phyloP scores from a whole-genome alignment of 1,139 yeast species.

The Groenewaldozyma auringiensis region DNA sequence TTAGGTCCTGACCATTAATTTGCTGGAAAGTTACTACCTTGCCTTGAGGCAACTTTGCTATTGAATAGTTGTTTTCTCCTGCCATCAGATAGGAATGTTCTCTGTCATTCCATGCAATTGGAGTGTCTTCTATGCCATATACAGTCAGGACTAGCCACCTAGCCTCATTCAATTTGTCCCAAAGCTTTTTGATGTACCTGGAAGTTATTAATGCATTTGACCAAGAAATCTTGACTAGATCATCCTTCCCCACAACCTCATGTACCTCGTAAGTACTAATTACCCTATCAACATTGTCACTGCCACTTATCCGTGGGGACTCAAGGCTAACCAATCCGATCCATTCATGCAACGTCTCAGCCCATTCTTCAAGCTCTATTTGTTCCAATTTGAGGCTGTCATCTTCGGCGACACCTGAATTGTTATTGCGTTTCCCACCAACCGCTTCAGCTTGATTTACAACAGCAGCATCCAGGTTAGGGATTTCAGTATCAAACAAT shows the following conservation, averaged over 20 bases:
- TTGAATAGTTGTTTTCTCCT: conserved; percentile 23
- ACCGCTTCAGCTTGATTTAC: background rate
- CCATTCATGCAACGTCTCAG: conserved; percentile 28
- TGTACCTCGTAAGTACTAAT: conserved; percentile 21
- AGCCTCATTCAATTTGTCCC: conserved; percentile 1
- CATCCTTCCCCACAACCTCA: conserved; percentile 8
- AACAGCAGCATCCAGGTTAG: background rate
- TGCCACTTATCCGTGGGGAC: conserved; percentile 14
- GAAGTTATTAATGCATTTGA: conserved; percentile 17
- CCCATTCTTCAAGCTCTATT: conserved; percentile 24
- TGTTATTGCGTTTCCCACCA: background rate
- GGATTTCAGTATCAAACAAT: background rate
- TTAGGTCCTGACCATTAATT: conserved; percentile 3
- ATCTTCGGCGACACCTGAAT: too few relatives aligned
- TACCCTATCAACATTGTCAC: conserved; percentile 20
- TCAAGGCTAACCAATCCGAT: conserved; percentile 22
- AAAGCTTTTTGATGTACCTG: conserved; percentile 6
- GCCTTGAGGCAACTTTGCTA: conserved; percentile 5
- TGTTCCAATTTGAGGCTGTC: background rate
- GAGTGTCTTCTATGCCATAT: conserved; percentile 26
- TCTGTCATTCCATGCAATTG: conserved; percentile 26
- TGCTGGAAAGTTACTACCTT: background rate
- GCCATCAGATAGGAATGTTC: conserved; percentile 19
- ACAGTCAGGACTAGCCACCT: conserved; percentile 22
- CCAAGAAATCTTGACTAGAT: conserved; percentile 13